Evolutionary conservation across 2,329 filamentous ascomycete species (phyloP), one percentile per base, ranked within the genome.

Genomic region (Sclerotinia nivalis): DNA sequence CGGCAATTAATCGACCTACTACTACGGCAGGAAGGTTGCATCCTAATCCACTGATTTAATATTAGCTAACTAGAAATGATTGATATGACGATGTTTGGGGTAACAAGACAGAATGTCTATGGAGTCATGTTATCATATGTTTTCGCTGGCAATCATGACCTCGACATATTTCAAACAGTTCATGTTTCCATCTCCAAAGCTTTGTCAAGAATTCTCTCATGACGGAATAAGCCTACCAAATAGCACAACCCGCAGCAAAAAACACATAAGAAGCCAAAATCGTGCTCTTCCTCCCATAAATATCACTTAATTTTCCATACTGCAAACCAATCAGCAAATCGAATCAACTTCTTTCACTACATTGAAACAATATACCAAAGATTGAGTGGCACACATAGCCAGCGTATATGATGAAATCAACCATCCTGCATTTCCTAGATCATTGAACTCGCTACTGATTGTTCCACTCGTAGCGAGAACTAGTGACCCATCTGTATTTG

Each of bases 381-480:
- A 82, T 73, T 87, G 85, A 0, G 83, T 84, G 1, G 83, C 84
- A n/a, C 83, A 84, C 0, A 83, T 81, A 0, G 84, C 85, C 37
- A 88, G 74, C 1, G 82, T 80, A 71, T 86, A 87, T 25, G 80
- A 82, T 9, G 84, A 85, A 25, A 86, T 84, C 18, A 87, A 75
- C 85, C 87, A 87, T 73, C 83, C 87, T 8, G 87, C 87, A 65
- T 86, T 83, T n/a, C 82, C 83, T 2, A 89, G 75, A 61, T 83
- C 81, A 69, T 85, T 80, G 73, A 89, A 89, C 68, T 89, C 85
- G 34, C 87, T 89, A 0, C 86, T 84, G 68, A 89, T 88, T 2
- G 81, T 81, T 0, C 85, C 85, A 68, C 90, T 86, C 0, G 89
- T 90, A 0, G 90, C 89, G 45, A 92, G 80, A 0, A 92, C 84